phyloP scores from a whole-genome alignment of 2,329 filamentous ascomycete genomes.

The Apiospora saccharicola region DNA sequence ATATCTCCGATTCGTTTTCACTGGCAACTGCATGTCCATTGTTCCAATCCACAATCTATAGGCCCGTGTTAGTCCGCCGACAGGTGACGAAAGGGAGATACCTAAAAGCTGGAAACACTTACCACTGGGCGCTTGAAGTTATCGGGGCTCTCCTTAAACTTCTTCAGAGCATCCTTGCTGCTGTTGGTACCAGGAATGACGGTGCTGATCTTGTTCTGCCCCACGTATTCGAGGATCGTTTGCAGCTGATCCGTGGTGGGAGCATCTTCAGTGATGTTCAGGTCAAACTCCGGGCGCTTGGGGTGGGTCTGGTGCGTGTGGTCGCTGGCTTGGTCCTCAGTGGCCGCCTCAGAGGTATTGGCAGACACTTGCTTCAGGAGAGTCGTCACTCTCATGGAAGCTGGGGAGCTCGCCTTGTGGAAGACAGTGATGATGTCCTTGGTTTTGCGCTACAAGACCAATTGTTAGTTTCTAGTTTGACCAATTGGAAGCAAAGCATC shows the following conservation, averaged over 20 bases:
- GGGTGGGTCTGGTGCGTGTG: conserved; percentile 65
- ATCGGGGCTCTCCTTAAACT: conserved; percentile 73
- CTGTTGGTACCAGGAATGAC: conserved; percentile 78
- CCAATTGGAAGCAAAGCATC: background rate
- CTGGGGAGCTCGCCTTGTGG: conserved; percentile 78
- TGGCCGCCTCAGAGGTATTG: conserved; percentile 70
- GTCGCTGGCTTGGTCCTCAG: conserved; percentile 76
- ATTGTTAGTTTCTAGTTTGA: background rate
- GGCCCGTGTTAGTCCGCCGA: conserved; percentile 37
- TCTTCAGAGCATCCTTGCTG: conserved; percentile 80
- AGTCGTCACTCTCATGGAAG: conserved; percentile 76
- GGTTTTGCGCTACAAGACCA: conserved; percentile 68
- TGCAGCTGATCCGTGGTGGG: conserved; percentile 85
- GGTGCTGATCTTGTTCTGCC: conserved; percentile 62
- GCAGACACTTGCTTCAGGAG: conserved; percentile 84
- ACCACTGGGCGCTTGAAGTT: conserved; percentile 81
- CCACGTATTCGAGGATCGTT: conserved; percentile 85
- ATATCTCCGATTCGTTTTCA: conserved; percentile 86
- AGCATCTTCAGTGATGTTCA: conserved; percentile 80
- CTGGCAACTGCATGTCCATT: conserved; percentile 83
- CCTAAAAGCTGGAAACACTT: conserved; percentile 45
- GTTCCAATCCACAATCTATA: conserved; percentile 85
- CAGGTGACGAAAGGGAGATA: background rate
- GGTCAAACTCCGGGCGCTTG: conserved; percentile 76
- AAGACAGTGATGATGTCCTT: conserved; percentile 96